Evolutionary conservation across 176 grass and related monocot species (phyloP).

Genomic region (Areca catechu): DNA sequence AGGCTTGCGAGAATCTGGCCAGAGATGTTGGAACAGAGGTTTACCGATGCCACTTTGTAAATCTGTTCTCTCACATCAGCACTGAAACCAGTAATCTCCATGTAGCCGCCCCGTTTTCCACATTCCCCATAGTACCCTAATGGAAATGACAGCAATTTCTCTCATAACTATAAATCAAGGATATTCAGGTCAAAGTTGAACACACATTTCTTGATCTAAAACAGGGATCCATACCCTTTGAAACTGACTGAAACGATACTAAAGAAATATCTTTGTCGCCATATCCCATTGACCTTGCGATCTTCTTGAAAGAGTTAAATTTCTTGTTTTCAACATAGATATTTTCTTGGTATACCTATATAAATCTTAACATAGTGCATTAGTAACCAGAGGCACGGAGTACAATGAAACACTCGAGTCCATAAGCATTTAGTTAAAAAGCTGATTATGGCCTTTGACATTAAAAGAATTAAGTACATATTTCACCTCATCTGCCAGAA

Average conservation of each 20-base stretch:
- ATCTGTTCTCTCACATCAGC: slow-evolving; percentile 92
- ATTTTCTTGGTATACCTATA: slow-evolving; percentile 96
- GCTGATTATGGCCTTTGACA: too few species aligned
- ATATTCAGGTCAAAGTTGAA: too few species aligned
- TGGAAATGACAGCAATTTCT: background rate
- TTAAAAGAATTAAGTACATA: slow-evolving; percentile 11
- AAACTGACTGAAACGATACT: slow-evolving; percentile 87
- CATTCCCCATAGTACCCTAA: slow-evolving; percentile 95
- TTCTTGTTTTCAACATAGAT: slow-evolving; percentile 83
- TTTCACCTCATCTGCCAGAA: slow-evolving; percentile 78
- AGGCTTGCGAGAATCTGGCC: slow-evolving; percentile 94
- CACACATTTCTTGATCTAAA: background rate
- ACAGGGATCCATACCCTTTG: slow-evolving; percentile 47
- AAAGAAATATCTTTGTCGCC: slow-evolving; percentile 66
- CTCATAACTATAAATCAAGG: too few species aligned
- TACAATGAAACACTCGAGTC: background rate
- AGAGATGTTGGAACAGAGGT: slow-evolving; percentile 85
- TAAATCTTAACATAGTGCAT: slow-evolving; percentile 1
- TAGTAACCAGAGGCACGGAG: slow-evolving; percentile 11
- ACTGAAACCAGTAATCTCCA: slow-evolving; percentile 91
- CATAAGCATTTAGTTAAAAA: background rate
- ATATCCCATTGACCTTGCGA: slow-evolving; percentile 75
- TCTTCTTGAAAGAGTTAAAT: slow-evolving; percentile 94
- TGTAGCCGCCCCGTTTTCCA: slow-evolving; percentile 97
- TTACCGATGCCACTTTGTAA: slow-evolving; percentile 97